A percentile compares a stretch with the other conserved stretches of the same genome.
phyloP scores from a whole-genome alignment of 306 rosid species.

The Dalbergia cochinchinensis region DNA sequence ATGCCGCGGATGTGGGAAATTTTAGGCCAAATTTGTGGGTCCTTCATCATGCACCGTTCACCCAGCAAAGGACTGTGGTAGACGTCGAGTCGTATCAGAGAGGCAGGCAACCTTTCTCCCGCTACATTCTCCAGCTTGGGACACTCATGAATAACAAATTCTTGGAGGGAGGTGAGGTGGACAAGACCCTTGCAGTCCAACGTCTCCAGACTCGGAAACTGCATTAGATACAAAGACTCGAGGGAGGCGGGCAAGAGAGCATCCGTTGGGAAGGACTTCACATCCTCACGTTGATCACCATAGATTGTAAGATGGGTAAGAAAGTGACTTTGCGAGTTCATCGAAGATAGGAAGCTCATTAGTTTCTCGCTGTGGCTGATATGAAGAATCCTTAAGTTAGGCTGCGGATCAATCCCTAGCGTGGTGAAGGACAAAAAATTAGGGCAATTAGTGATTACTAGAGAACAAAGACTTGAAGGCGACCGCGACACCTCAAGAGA shows the following conservation, averaged over 20 bases:
- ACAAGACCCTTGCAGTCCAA: background rate
- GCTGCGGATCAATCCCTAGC: background rate
- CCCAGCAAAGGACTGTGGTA: background rate
- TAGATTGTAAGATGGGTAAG: background rate
- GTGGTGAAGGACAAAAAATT: background rate
- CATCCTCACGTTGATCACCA: background rate
- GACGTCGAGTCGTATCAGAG: no score
- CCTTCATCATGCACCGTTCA: background rate
- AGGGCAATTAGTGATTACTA: background rate
- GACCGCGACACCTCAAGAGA: background rate
- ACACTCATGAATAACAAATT: no score
- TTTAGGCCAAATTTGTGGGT: background rate
- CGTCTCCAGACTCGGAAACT: background rate
- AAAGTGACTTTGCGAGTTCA: background rate
- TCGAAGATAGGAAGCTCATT: background rate
- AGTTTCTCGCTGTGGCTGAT: background rate
- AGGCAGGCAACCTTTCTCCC: no score
- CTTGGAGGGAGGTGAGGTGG: no score
- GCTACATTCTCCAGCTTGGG: no score
- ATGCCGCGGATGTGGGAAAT: background rate
- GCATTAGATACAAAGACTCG: background rate
- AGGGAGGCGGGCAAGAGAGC: background rate
- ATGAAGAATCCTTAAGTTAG: background rate
- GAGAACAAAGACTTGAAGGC: background rate
- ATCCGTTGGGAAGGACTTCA: background rate